Conservation (phyloP, 2,329 filamentous ascomycete genomes). For the Coleophoma crateriformis region DNA sequence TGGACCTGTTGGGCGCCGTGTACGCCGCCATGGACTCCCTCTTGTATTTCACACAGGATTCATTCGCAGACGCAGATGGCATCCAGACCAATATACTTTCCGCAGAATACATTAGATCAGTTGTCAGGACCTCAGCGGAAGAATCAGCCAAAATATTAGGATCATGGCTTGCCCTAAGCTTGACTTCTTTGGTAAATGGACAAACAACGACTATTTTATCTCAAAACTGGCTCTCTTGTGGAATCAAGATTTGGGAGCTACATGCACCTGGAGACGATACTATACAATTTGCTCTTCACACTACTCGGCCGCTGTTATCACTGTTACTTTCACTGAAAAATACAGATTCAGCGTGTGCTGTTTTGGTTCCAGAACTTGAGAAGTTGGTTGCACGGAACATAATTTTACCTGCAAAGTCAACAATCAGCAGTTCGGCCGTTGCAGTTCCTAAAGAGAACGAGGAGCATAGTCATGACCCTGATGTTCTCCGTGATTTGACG, state of each 20-base stretch:
- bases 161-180: slow-evolving; percentile 23
- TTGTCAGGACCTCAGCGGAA: slow-evolving; percentile 20
- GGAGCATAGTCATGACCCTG: not conserved
- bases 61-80: slow-evolving; percentile 1
- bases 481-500: slow-evolving; percentile 17
- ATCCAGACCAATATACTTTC: slow-evolving; percentile 13
- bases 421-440: slow-evolving; percentile 5
- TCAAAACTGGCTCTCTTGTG: slow-evolving; percentile 19
- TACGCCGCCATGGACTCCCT: slow-evolving; percentile 15
- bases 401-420: slow-evolving; percentile 25
- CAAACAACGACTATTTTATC: not conserved
- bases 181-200: slow-evolving; percentile 1
- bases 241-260: slow-evolving; percentile 23
- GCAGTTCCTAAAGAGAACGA: not conserved
- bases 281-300: slow-evolving; percentile 24
- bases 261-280: slow-evolving; percentile 13
- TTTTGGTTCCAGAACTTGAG: slow-evolving; percentile 21
- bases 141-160: slow-evolving; percentile 24
- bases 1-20: slow-evolving; percentile 15
- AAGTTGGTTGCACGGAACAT: slow-evolving; percentile 27
- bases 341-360: not conserved
- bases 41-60: slow-evolving; percentile 10
- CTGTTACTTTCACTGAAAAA: slow-evolving; percentile 16
- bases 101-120: slow-evolving; percentile 25
- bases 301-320: slow-evolving; percentile 20